Evolutionary conservation across 192 early-diverging fungal genomes (phyloP).

Genomic region (Podila clonocystis): DNA sequence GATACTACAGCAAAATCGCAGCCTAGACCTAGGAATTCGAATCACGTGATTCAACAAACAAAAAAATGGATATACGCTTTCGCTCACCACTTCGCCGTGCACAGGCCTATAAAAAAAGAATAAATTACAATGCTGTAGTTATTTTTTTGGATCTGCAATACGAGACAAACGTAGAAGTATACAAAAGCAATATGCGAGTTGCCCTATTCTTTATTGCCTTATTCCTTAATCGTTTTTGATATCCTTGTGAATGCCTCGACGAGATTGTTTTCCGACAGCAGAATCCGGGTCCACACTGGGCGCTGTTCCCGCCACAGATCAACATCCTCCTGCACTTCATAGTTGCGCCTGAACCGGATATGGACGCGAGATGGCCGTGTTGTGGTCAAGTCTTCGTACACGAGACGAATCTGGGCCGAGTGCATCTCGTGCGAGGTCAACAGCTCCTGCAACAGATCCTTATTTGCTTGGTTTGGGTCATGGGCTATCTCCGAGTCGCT

Average conservation of each 20-base stretch:
- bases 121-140: too few relatives aligned
- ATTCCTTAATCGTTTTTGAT: neutral
- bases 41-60: too few relatives aligned
- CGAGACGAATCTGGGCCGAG: conserved; percentile 7
- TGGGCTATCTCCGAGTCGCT: neutral
- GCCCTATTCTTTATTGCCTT: too few relatives aligned
- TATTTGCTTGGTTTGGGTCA: neutral
- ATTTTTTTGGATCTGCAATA: too few relatives aligned
- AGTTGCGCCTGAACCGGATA: neutral
- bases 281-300: neutral
- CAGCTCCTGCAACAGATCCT: neutral
- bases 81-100: too few relatives aligned
- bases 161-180: too few relatives aligned
- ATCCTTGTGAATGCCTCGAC: neutral
- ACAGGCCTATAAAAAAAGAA: too few relatives aligned
- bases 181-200: too few relatives aligned
- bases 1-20: too few relatives aligned
- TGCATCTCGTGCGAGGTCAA: neutral
- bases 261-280: neutral
- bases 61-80: too few relatives aligned
- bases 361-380: conserved; percentile 1
- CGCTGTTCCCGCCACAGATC: neutral
- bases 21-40: too few relatives aligned
- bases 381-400: conserved; percentile 5
- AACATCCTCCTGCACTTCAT: neutral